These are phyloP conservation scores for Nakazawaea wickerhamii DNA, from an alignment of 805 yeast genomes.

Conservation along the genomic window DNA sequence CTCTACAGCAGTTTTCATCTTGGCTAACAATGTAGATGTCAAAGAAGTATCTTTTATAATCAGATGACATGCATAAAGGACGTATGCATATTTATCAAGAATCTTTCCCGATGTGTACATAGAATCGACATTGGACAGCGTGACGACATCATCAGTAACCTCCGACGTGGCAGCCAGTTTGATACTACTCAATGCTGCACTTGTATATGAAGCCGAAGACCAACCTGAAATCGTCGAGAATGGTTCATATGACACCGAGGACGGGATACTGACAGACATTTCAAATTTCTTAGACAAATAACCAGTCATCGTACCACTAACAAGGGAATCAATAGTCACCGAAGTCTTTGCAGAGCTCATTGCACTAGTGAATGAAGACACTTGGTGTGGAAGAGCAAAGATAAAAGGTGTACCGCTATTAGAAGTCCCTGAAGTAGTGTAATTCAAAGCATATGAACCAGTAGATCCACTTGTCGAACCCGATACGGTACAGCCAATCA, in stretches of 20 bases:
- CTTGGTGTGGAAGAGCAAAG: slow-evolving; percentile 51
- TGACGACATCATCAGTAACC: slow-evolving; percentile 35
- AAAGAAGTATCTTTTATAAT: slow-evolving; percentile 52
- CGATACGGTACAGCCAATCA: slow-evolving; percentile 39
- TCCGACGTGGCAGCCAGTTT: slow-evolving; percentile 33
- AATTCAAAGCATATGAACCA: slow-evolving; percentile 37
- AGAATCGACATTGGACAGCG: slow-evolving; percentile 38
- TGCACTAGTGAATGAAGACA: slow-evolving; percentile 29
- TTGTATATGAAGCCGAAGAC: slow-evolving; percentile 18
- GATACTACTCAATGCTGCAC: slow-evolving; percentile 18
- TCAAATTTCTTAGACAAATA: slow-evolving; percentile 35
- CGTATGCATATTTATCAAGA: slow-evolving; percentile 85
- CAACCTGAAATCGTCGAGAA: slow-evolving; percentile 48
- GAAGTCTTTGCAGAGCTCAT: slow-evolving; percentile 27
- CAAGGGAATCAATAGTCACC: slow-evolving; percentile 39
- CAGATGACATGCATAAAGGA: slow-evolving; percentile 66
- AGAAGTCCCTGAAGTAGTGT: slow-evolving; percentile 40
- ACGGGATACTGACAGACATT: slow-evolving; percentile 39
- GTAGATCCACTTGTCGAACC: slow-evolving; percentile 35
- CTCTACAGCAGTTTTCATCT: slow-evolving; percentile 61
- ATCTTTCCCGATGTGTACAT: slow-evolving; percentile 83
- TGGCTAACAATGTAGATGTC: slow-evolving; percentile 46
- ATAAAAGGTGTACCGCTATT: slow-evolving; percentile 37
- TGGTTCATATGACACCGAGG: slow-evolving; percentile 42
- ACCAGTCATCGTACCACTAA: slow-evolving; percentile 44